Percentiles rank a stretch among this genome's conserved stretches.
phyloP scores from a whole-genome alignment of 768 basidiomycete genomes.

The Kwoniella newhampshirensis region DNA sequence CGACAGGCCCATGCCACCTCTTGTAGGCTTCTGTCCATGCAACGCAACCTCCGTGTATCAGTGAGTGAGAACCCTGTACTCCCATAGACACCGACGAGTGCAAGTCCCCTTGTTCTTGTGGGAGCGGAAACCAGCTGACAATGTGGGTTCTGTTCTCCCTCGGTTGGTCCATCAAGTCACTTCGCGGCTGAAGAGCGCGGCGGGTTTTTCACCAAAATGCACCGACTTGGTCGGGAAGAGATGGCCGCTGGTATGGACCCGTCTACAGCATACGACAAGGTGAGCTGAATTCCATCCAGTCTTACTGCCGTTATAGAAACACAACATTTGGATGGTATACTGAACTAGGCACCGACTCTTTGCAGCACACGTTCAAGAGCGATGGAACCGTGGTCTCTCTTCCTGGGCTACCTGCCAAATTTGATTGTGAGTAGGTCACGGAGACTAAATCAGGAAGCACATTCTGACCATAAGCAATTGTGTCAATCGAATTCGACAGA shows the following conservation, averaged over 20 bases:
- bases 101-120: no score
- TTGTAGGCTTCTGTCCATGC: constrained; percentile 21
- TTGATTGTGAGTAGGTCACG: constrained; percentile 22
- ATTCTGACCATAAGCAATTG: no score
- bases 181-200: constrained; percentile 20
- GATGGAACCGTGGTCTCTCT: constrained; percentile 18
- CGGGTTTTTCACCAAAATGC: constrained; percentile 2
- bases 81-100: no score
- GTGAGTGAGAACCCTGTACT: no score
- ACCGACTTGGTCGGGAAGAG: constrained; percentile 5
- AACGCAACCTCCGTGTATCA: constrained; percentile 23
- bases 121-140: no score
- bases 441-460: no score
- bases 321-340: no score
- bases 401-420: constrained; percentile 29
- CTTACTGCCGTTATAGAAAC: not conserved
- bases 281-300: constrained; percentile 3
- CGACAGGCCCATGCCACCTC: not conserved
- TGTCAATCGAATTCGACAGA: no score
- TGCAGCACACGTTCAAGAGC: constrained; percentile 16
- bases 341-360: not conserved
- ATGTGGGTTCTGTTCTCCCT: no score
- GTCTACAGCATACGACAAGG: constrained; percentile 9
- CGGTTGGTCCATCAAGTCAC: no score
- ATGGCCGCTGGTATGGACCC: constrained; percentile 19